A percentile compares a stretch with the other conserved stretches of the same genome.
These are phyloP conservation scores for Wickerhamomyces tratensis DNA, from an alignment of 805 yeast species.

Conservation along the genomic window DNA sequence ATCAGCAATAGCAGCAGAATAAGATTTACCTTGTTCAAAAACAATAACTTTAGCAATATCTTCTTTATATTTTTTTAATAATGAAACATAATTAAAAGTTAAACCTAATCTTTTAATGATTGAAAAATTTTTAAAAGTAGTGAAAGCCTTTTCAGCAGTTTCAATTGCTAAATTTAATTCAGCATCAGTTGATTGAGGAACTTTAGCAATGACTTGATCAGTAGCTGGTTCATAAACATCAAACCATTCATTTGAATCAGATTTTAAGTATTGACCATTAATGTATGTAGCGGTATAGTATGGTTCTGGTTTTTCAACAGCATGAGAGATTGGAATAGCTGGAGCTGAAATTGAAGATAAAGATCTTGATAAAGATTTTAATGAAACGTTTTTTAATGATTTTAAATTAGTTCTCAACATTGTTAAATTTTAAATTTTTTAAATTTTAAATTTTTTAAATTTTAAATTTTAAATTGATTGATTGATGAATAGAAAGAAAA, in stretches of 20 bases:
- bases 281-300: conserved; percentile 41
- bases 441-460: too few relatives aligned
- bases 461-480: too few relatives aligned
- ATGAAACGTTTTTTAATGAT: neutral
- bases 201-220: conserved; percentile 51
- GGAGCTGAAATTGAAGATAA: conserved; percentile 15
- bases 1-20: conserved; percentile 66
- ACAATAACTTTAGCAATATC: conserved; percentile 55
- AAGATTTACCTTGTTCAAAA: conserved; percentile 70
- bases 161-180: conserved; percentile 60
- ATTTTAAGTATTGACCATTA: conserved; percentile 36
- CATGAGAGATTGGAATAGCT: conserved; percentile 32
- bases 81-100: conserved; percentile 57
- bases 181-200: conserved; percentile 61
- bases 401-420: neutral
- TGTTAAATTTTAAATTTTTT: too few relatives aligned
- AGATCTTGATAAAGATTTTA: neutral
- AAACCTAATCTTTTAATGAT: conserved; percentile 48
- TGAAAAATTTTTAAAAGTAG: conserved; percentile 39
- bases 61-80: conserved; percentile 58
- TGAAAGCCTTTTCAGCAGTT: conserved; percentile 55
- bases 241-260: conserved; percentile 47
- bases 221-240: conserved; percentile 75
- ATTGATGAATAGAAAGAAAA: too few relatives aligned
- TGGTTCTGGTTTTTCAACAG: conserved; percentile 27